These are phyloP conservation scores for Aspergillus niger DNA, from an alignment of 2,329 filamentous ascomycete genomes.

Conservation along the genomic window DNA sequence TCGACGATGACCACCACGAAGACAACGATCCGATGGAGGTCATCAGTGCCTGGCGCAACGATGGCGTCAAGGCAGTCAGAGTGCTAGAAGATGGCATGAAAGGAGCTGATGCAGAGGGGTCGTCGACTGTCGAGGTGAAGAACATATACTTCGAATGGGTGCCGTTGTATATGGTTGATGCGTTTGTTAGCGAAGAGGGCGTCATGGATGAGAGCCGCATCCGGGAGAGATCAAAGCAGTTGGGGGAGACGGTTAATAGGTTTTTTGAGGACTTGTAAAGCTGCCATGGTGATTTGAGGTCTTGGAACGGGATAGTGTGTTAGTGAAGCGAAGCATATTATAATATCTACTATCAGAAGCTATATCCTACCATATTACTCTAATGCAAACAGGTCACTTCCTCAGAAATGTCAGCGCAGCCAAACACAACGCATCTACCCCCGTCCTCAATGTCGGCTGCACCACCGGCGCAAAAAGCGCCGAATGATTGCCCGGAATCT, in stretches of 20 bases:
- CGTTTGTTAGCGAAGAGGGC: slow-evolving; percentile 59
- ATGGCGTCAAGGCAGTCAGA: slow-evolving; percentile 27
- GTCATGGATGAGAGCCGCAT: slow-evolving; percentile 31
- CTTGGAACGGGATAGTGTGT: too few relatives aligned
- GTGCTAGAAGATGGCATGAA: slow-evolving; percentile 22
- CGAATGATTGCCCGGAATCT: slow-evolving; percentile 62
- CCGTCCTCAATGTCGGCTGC: slow-evolving; percentile 59
- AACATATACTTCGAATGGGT: slow-evolving; percentile 66
- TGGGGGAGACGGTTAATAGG: slow-evolving; percentile 20
- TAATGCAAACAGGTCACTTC: too few relatives aligned
- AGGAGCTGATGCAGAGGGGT: slow-evolving; percentile 11
- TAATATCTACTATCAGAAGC: too few relatives aligned
- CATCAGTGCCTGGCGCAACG: slow-evolving; percentile 47
- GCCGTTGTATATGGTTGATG: slow-evolving; percentile 52
- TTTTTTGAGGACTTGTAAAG: slow-evolving; percentile 24
- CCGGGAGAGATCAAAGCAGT: slow-evolving; percentile 22
- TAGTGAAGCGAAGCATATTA: too few relatives aligned
- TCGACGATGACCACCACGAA: slow-evolving; percentile 52
- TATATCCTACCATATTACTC: too few relatives aligned
- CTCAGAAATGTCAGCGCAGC: slow-evolving; percentile 51
- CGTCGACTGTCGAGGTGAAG: slow-evolving; percentile 36
- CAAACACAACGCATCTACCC: slow-evolving; percentile 54
- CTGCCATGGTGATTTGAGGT: too few relatives aligned
- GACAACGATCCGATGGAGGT: slow-evolving; percentile 59
- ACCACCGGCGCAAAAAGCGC: slow-evolving; percentile 61